Base-by-base conservation (phyloP, 2,329 filamentous ascomycete genomes). In the Ophiostoma sp. region DNA sequence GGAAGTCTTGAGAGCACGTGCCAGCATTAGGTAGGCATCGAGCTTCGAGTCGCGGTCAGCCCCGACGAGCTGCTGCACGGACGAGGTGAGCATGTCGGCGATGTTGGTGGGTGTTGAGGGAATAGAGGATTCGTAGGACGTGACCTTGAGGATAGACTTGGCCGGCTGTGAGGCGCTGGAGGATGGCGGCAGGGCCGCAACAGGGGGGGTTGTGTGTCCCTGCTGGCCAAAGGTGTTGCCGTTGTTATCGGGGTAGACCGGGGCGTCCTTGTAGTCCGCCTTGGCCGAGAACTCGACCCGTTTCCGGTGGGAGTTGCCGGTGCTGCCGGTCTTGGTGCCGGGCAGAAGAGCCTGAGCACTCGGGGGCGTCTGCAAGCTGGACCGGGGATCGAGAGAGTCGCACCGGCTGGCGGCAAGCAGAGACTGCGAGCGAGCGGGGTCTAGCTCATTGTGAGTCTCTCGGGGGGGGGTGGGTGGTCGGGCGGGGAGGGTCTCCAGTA, bases 11-110 rank as follows among this genome's bases (percentile, higher is more conserved):
- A 97, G 81, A 4, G 89, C 88, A 45, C 87, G 85, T 44, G 89
- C 86, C 62, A 99, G 81, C 74, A 90, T 90, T 76, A 89, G 87
- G 75, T 99, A 98, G 65, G 93, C 92, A 79, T 99, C 95, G 44
- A 95, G 78, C 72, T 89, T 89, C 12, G 87, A 88, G 69, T 87
- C 85, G 67, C 89, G 84, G 72, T 93, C 90, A 42, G 87, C 82
- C 36, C 90, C 88, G 49, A 89, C 90, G 64, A 99, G 84, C 78
- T 95, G 90, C 77, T 91, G 89, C 47, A 92, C 84, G 5, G 92
- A 87, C 0, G 92, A 96, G 73, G 96, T 91, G 72, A 98, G 80
- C 89, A 97, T 95, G 73, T 87, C 87, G 72, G 85, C 84, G 69
- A 97, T 87, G 52, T 85, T 88, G 65, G 84, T 81, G 77, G 79